Conservation (phyloP, 2,329 filamentous ascomycete species). For the Aspergillus cejpii region DNA sequence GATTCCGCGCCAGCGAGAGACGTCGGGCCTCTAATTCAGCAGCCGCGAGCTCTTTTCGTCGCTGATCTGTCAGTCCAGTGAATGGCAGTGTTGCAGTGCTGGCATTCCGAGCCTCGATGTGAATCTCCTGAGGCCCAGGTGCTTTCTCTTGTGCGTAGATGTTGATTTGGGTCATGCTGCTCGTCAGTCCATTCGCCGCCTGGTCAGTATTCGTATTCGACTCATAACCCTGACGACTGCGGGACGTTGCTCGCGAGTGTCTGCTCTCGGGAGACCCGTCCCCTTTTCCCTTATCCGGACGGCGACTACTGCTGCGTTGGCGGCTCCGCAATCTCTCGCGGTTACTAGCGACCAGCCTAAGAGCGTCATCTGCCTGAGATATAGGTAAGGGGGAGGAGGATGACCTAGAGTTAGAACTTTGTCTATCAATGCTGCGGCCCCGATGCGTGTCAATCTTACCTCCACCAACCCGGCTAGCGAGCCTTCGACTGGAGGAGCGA, state of each 20-base stretch:
- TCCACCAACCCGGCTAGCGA: conserved; percentile 33
- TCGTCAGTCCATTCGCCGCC: conserved; percentile 7
- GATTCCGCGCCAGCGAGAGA: conserved; percentile 71
- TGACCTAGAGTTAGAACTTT: conserved; percentile 57
- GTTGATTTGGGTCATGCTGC: conserved; percentile 8
- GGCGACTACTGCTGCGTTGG: conserved; percentile 48
- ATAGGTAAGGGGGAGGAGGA: conserved; percentile 77
- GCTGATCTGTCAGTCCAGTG: conserved; percentile 52
- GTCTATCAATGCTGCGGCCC: conserved; percentile 58
- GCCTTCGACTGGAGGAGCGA: conserved; percentile 40
- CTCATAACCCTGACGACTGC: conserved; percentile 31
- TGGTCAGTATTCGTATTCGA: conserved; percentile 10
- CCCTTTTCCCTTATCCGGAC: conserved; percentile 41
- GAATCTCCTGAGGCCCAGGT: conserved; percentile 6
- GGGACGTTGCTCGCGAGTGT: conserved; percentile 30
- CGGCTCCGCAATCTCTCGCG: conserved; percentile 44
- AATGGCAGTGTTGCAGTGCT: conserved; percentile 20
- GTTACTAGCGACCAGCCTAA: conserved; percentile 42
- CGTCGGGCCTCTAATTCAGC: conserved; percentile 83
- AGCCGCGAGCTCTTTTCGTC: conserved; percentile 68
- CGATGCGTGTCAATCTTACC: conserved; percentile 33
- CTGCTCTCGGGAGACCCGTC: conserved; percentile 45
- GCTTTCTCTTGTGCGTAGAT: conserved; percentile 5
- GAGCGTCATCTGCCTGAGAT: conserved; percentile 59
- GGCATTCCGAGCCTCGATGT: conserved; percentile 21